These are phyloP conservation scores for Fragilariopsis cylindrus DNA, from an alignment of 108 stramenopile species.

Conservation along the genomic window DNA sequence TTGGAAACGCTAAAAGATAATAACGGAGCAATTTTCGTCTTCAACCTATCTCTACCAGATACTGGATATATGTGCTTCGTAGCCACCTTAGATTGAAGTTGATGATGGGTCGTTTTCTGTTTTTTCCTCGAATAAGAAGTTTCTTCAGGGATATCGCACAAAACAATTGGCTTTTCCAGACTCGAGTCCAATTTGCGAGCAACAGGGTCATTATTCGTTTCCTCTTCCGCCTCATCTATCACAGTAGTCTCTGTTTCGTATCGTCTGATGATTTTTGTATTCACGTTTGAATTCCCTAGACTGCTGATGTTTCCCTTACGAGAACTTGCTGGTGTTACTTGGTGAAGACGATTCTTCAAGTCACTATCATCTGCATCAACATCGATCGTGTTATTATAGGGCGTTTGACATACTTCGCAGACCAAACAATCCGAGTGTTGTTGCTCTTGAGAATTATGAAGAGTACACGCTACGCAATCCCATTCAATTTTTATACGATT, in stretches of 20 bases:
- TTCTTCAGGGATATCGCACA: conserved; percentile 12
- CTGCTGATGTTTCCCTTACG: neutral
- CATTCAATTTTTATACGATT: conserved; percentile 18
- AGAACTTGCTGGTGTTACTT: conserved; percentile 3
- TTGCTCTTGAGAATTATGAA: conserved; percentile 19
- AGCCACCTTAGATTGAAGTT: neutral
- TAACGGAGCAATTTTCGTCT: neutral
- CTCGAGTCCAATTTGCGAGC: neutral
- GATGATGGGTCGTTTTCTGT: conserved; percentile 9
- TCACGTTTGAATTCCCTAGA: neutral
- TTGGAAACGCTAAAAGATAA: conserved; percentile 58
- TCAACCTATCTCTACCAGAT: neutral
- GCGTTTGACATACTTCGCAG: conserved; percentile 31
- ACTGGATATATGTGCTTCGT: neutral
- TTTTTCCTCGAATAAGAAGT: conserved; percentile 1
- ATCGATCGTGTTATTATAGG: neutral
- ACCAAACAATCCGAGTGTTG: neutral
- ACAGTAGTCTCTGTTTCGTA: no score
- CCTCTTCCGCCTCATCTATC: neutral
- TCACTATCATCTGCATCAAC: neutral
- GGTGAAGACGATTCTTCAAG: neutral
- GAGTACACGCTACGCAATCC: conserved; percentile 42
- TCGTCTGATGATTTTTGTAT: neutral
- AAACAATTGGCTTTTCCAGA: conserved; percentile 16
- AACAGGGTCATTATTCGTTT: neutral